These are phyloP conservation scores for Diaporthe amygdali DNA, from an alignment of 2,329 filamentous ascomycete species.

Conservation along the genomic window DNA sequence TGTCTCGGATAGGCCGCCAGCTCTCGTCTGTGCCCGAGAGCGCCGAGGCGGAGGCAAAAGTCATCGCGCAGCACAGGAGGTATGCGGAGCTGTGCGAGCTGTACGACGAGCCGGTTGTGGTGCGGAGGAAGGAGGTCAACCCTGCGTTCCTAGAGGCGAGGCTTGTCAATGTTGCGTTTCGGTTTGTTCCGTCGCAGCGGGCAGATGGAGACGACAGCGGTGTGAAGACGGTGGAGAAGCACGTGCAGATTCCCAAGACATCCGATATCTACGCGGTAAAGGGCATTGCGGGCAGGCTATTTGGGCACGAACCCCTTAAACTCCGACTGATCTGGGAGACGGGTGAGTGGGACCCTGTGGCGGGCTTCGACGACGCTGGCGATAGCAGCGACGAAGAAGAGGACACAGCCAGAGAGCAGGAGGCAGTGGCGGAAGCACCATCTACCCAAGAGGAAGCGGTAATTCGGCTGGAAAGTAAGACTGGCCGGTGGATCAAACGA, in stretches of 20 bases:
- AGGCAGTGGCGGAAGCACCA: constrained; percentile 34
- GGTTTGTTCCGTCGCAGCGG: not conserved
- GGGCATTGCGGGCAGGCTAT: constrained; percentile 75
- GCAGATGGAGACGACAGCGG: not conserved
- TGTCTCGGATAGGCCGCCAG: constrained; percentile 81
- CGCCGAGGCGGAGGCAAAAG: constrained; percentile 51
- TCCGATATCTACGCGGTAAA: constrained; percentile 84
- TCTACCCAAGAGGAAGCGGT: constrained; percentile 17
- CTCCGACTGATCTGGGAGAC: constrained; percentile 84
- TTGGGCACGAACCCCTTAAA: constrained; percentile 66
- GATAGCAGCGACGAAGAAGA: constrained; percentile 58
- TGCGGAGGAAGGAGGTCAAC: constrained; percentile 64
- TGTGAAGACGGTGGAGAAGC: constrained; percentile 33
- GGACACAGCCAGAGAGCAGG: constrained; percentile 36
- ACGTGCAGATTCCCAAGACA: constrained; percentile 70
- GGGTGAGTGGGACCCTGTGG: constrained; percentile 85
- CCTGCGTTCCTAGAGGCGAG: constrained; percentile 84
- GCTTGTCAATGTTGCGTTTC: constrained; percentile 64
- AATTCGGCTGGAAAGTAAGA: constrained; percentile 33
- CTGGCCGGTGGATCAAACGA: constrained; percentile 72
- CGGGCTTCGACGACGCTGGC: constrained; percentile 64
- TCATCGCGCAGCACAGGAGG: constrained; percentile 71
- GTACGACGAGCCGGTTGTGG: constrained; percentile 74
- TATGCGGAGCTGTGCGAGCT: constrained; percentile 76
- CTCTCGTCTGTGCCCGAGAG: constrained; percentile 64